phyloP scores from a whole-genome alignment of 106 monocot species.

The Dendrobium nobile region DNA sequence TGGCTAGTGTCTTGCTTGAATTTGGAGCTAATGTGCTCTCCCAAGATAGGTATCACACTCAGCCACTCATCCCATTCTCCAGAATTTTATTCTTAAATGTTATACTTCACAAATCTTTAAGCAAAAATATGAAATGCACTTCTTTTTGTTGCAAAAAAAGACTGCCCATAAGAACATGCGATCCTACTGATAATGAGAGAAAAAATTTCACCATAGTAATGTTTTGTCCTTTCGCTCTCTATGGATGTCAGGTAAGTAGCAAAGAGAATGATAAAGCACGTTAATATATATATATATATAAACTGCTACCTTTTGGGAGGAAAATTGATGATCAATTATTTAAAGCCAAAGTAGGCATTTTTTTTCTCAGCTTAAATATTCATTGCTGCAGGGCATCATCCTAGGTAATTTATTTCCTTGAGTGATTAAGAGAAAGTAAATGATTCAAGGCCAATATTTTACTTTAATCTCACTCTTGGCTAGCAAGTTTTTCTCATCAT shows the following conservation, averaged over 20 bases:
- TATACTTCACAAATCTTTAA: not conserved
- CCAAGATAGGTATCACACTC: conserved; percentile 46
- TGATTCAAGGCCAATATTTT: not conserved
- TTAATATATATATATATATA: not conserved
- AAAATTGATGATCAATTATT: not conserved
- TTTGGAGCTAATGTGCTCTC: conserved; percentile 59
- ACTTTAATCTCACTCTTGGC: not conserved
- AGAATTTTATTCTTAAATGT: not conserved
- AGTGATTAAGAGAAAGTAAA: not conserved
- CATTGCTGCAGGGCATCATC: not conserved
- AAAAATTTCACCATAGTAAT: not conserved
- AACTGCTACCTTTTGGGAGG: not conserved
- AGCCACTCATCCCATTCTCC: not conserved
- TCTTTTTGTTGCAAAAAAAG: not conserved
- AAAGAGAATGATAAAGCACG: not conserved
- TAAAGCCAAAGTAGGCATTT: not conserved
- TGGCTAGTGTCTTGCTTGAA: conserved; percentile 40
- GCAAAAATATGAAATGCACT: not conserved
- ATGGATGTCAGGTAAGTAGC: not conserved
- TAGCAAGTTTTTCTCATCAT: not conserved
- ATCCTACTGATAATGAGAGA: not conserved
- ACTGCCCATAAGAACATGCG: not conserved
- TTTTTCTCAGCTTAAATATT: not conserved
- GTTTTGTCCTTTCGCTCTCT: not conserved
- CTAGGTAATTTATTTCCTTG: not conserved